Conservation (phyloP, 177 flowering plant genomes). For the Vitis hybrid region DNA sequence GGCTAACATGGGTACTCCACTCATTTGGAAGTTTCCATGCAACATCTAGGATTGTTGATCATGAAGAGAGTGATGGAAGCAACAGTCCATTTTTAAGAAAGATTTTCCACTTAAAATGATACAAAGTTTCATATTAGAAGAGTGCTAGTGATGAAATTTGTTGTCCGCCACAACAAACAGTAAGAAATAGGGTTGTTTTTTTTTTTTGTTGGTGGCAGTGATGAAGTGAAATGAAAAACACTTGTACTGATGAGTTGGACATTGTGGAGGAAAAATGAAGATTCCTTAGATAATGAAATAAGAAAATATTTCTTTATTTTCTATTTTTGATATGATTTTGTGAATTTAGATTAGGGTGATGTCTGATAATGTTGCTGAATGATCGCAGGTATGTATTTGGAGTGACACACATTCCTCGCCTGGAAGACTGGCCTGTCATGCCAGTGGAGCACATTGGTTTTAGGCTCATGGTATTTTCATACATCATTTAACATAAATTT, state of each 20-base stretch:
- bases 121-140: neutral
- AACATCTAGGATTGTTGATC: neutral
- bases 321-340: neutral
- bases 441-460: slow-evolving; percentile 87
- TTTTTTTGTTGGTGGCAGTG: neutral
- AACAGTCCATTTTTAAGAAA: neutral
- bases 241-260: neutral
- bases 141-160: neutral
- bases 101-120: neutral
- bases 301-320: neutral
- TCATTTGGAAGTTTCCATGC: neutral
- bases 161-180: neutral
- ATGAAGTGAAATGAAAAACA: neutral
- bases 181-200: neutral
- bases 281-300: neutral
- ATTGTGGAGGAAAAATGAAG: neutral
- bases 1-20: neutral
- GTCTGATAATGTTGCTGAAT: neutral
- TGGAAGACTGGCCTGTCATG: slow-evolving; percentile 98
- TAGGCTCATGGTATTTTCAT: slow-evolving; percentile 67
- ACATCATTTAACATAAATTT: neutral
- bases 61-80: neutral
- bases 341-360: neutral
- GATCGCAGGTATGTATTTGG: slow-evolving; percentile 83
- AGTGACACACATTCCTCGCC: slow-evolving; percentile 74